These are phyloP conservation scores for Fusarium sp. DNA, from an alignment of 2,329 filamentous ascomycete genomes.

Conservation along the genomic window DNA sequence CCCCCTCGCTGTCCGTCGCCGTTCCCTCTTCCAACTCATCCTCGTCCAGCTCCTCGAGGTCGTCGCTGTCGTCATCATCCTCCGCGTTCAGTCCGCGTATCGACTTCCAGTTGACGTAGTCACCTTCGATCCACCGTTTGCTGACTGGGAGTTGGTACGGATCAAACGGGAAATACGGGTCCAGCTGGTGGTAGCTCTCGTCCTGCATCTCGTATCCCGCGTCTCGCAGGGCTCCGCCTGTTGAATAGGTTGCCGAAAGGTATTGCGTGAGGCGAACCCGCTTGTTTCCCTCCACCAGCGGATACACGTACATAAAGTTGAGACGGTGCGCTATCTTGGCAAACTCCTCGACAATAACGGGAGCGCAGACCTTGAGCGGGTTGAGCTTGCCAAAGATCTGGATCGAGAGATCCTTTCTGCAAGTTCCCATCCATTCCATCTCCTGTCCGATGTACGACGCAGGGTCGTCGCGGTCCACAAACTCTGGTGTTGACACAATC, in stretches of 20 bases:
- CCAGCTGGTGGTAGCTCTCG: conserved; percentile 85
- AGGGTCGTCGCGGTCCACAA: conserved; percentile 70
- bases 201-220: conserved; percentile 63
- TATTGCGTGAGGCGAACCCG: conserved; percentile 82
- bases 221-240: conserved; percentile 65
- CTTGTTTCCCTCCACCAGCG: conserved; percentile 92
- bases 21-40: conserved; percentile 61
- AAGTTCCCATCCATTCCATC: conserved; percentile 78
- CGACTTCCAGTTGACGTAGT: conserved; percentile 84
- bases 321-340: conserved; percentile 88
- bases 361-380: conserved; percentile 93
- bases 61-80: conserved; percentile 65
- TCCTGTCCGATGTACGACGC: conserved; percentile 74
- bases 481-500: conserved; percentile 69
- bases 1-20: conserved; percentile 60
- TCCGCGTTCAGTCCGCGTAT: conserved; percentile 75
- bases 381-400: conserved; percentile 92
- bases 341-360: conserved; percentile 90
- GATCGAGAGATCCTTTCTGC: conserved; percentile 78
- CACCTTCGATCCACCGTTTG: conserved; percentile 85
- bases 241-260: conserved; percentile 66
- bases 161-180: conserved; percentile 97
- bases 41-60: conserved; percentile 60
- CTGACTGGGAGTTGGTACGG: conserved; percentile 92
- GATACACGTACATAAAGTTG: conserved; percentile 88